These are phyloP conservation scores for Turnera subulata DNA, from an alignment of 345 rosid genomes.

Conservation along the genomic window DNA sequence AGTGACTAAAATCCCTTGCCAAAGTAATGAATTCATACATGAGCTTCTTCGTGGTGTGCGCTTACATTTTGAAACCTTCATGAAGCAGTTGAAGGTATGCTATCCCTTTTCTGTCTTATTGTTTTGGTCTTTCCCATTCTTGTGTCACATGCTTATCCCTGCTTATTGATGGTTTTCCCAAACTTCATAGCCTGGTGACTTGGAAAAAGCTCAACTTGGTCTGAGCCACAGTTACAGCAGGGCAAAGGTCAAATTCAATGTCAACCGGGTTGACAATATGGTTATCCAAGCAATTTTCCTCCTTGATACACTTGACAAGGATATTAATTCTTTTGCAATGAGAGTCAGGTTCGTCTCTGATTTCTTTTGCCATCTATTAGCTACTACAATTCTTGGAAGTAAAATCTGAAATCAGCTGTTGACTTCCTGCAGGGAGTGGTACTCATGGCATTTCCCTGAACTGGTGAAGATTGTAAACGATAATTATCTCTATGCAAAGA, in stretches of 20 bases:
- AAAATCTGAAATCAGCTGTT: constrained; percentile 8
- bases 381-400: constrained; percentile 79
- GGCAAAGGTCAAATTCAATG: constrained; percentile 96
- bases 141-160: not conserved
- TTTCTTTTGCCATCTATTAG: constrained; percentile 18
- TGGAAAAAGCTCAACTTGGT: constrained; percentile 94
- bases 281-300: constrained; percentile 93
- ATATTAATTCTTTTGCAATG: constrained; percentile 81
- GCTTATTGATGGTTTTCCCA: constrained; percentile 37
- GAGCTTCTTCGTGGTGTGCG: constrained; percentile 93
- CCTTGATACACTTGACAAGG: constrained; percentile 87
- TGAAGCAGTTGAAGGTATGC: constrained; percentile 88
- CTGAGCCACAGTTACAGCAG: constrained; percentile 93
- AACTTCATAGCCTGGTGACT: constrained; percentile 66
- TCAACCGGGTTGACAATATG: constrained; percentile 87
- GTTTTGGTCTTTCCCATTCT: not conserved
- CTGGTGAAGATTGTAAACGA: constrained; percentile 88
- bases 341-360: constrained; percentile 74
- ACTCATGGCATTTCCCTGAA: constrained; percentile 98
- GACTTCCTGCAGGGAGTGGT: constrained; percentile 75
- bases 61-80: constrained; percentile 71
- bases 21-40: constrained; percentile 74
- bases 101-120: not conserved
- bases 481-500: constrained; percentile 77
- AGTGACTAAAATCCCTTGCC: constrained; percentile 75